A percentile compares a stretch with the other conserved stretches of the same genome.
Evolutionary conservation across 2,329 filamentous ascomycete genomes (phyloP).

Genomic region (Alternaria ventricosa): DNA sequence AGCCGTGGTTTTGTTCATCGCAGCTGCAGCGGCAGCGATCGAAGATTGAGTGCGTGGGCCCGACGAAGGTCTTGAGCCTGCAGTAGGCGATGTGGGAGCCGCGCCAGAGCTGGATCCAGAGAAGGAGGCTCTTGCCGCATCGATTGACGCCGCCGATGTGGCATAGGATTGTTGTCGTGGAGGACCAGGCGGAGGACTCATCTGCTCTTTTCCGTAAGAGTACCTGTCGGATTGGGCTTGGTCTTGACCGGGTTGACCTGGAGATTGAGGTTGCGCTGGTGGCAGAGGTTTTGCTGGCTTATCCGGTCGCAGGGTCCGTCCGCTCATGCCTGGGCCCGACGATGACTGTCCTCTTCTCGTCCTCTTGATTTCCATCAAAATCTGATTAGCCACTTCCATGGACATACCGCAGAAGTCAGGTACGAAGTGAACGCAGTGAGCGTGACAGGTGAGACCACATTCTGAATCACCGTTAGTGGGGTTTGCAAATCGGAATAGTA

Average conservation of each 20-base stretch:
- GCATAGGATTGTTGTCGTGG: conserved; percentile 52
- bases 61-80: conserved; percentile 53
- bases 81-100: conserved; percentile 56
- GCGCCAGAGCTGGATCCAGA: conserved; percentile 41
- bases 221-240: conserved; percentile 51
- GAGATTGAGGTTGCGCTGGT: conserved; percentile 39
- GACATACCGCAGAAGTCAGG: conserved; percentile 99
- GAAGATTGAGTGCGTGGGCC: conserved; percentile 59
- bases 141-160: conserved; percentile 50
- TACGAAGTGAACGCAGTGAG: conserved; percentile 90
- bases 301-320: conserved; percentile 25
- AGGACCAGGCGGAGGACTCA: conserved; percentile 44
- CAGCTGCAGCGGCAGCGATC: conserved; percentile 55
- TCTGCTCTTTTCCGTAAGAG: conserved; percentile 57
- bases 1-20: conserved; percentile 50
- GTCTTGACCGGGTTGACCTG: conserved; percentile 50
- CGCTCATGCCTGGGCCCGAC: conserved; percentile 59
- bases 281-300: conserved; percentile 55
- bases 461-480: conserved; percentile 60
- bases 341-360: conserved; percentile 72
- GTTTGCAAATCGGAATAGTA: not conserved
- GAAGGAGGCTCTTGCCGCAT: conserved; percentile 58
- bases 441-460: conserved; percentile 90
- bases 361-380: conserved; percentile 82
- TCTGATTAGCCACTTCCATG: conserved; percentile 95